Conservation (phyloP, 805 yeast species). For the Lachancea kluyveri region DNA sequence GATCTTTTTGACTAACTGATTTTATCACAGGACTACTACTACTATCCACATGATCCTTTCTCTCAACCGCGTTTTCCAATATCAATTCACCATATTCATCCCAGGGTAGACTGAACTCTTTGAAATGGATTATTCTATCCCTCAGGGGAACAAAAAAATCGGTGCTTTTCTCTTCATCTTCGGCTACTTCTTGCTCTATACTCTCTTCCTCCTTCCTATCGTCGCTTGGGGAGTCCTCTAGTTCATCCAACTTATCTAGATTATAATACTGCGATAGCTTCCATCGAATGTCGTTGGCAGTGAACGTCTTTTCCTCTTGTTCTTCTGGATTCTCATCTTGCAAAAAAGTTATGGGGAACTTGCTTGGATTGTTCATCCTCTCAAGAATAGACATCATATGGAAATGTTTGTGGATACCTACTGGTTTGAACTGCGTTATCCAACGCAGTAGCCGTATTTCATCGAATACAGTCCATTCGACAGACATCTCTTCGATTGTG, state of each 20-base stretch:
- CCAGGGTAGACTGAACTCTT: conserved; percentile 39
- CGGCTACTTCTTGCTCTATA: conserved; percentile 8
- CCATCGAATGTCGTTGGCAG: conserved; percentile 50
- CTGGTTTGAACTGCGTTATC: conserved; percentile 62
- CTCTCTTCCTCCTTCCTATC: too few relatives aligned
- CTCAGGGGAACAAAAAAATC: conserved; percentile 7
- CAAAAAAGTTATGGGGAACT: conserved; percentile 31
- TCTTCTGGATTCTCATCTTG: conserved; percentile 10
- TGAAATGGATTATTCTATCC: conserved; percentile 6
- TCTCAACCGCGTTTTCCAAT: conserved; percentile 32
- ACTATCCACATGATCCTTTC: conserved; percentile 2
- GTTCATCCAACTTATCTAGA: conserved; percentile 48
- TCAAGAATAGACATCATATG: conserved; percentile 34
- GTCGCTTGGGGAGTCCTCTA: conserved; percentile 34
- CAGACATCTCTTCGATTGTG: conserved; percentile 7
- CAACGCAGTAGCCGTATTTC: conserved; percentile 58
- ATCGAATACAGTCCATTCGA: conserved; percentile 52
- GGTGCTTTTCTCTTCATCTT: conserved; percentile 11
- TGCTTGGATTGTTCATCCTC: conserved; percentile 36
- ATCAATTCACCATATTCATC: conserved; percentile 39
- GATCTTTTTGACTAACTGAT: too few relatives aligned
- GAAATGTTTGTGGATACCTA: conserved; percentile 45
- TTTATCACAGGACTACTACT: too few relatives aligned
- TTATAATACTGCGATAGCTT: conserved; percentile 50
- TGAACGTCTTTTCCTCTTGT: conserved; percentile 29